Conservation (phyloP, 345 rosid species). For the Nephelium lappaceum region DNA sequence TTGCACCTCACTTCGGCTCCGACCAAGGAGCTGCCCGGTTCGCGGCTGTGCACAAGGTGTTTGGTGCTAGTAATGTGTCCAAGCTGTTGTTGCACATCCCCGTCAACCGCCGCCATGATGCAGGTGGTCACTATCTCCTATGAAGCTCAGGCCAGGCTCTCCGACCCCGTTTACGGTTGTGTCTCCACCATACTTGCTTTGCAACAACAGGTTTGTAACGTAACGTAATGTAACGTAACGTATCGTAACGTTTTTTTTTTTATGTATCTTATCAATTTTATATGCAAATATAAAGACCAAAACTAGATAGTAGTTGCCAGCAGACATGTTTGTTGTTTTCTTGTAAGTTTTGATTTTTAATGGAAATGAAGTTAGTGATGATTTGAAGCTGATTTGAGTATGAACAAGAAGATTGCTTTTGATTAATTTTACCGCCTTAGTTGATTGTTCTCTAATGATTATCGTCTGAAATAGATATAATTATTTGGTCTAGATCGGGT, state of each 20-base stretch:
- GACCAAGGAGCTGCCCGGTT: slow-evolving; percentile 97
- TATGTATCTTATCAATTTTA: no score
- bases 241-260: neutral
- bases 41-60: slow-evolving; percentile 94
- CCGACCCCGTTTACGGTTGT: slow-evolving; percentile 95
- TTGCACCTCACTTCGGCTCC: slow-evolving; percentile 87
- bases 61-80: slow-evolving; percentile 94
- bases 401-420: neutral
- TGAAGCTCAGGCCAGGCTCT: slow-evolving; percentile 96
- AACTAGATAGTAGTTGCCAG: neutral
- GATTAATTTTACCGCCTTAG: neutral
- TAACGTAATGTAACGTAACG: neutral
- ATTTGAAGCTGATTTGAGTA: neutral
- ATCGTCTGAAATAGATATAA: no score
- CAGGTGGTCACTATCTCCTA: slow-evolving; percentile 86
- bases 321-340: neutral
- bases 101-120: slow-evolving; percentile 79
- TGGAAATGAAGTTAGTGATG: neutral
- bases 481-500: no score
- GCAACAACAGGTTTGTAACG: slow-evolving; percentile 76
- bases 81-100: slow-evolving; percentile 86
- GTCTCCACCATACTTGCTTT: slow-evolving; percentile 89
- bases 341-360: neutral
- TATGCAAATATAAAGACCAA: no score
- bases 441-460: neutral